Evolutionary conservation across 2,329 filamentous ascomycete genomes (phyloP).

Genomic region (Fusarium robinianum): DNA sequence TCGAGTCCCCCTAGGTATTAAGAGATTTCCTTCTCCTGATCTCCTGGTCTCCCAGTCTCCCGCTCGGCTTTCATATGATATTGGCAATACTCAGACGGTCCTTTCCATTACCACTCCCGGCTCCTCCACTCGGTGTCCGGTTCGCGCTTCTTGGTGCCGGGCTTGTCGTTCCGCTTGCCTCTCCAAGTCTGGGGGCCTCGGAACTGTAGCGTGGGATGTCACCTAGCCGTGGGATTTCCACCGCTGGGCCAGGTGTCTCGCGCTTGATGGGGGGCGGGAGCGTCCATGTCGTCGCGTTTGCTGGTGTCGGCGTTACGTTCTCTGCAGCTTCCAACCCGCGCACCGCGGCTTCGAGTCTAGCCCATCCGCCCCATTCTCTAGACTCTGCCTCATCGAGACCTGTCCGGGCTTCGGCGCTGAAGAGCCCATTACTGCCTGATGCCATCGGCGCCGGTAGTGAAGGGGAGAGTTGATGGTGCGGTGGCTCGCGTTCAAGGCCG

Average conservation of each 20-base stretch:
- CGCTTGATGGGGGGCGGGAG: constrained; percentile 44
- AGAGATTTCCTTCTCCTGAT: constrained; percentile 10
- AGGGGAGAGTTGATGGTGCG: constrained; percentile 35
- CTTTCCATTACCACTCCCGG: constrained; percentile 18
- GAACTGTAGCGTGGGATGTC: constrained; percentile 40
- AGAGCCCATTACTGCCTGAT: constrained; percentile 45
- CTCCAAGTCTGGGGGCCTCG: constrained; percentile 32
- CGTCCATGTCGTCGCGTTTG: constrained; percentile 43
- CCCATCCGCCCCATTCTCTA: constrained; percentile 81
- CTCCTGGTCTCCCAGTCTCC: background rate
- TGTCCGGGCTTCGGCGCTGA: constrained; percentile 53
- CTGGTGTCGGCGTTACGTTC: constrained; percentile 38
- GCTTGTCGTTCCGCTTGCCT: constrained; percentile 36
- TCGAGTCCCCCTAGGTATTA: constrained; percentile 37
- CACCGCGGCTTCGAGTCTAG: constrained; percentile 62
- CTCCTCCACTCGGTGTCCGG: constrained; percentile 27
- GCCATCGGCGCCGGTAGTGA: constrained; percentile 20
- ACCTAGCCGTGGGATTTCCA: constrained; percentile 37
- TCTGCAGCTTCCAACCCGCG: constrained; percentile 38
- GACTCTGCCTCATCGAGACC: constrained; percentile 61
- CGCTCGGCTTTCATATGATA: constrained; percentile 44
- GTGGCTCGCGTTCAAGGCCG: constrained; percentile 56
- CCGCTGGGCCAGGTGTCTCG: constrained; percentile 38
- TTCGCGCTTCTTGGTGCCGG: constrained; percentile 35
- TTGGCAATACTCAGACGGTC: constrained; percentile 50